Evolutionary conservation across 2,329 filamentous ascomycete genomes (phyloP).

Genomic region (Shiraia bambusicola): DNA sequence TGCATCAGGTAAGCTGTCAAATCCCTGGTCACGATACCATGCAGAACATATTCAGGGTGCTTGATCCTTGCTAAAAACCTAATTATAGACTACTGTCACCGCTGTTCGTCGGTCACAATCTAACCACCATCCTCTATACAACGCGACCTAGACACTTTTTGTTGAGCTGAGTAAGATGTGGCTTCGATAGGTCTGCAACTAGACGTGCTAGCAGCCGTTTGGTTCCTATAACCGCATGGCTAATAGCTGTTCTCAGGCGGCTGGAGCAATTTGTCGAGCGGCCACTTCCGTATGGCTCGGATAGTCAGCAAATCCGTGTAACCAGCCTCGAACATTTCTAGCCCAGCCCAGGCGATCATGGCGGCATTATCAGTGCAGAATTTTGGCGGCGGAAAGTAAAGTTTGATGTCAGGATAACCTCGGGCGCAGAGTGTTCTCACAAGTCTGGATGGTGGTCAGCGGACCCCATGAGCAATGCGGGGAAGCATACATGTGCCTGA

Average conservation of each 20-base stretch:
- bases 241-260: conserved; percentile 25
- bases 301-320: conserved; percentile 44
- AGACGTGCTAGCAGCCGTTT: no score
- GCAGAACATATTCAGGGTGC: not conserved
- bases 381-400: conserved; percentile 73
- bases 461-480: not conserved
- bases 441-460: conserved; percentile 35
- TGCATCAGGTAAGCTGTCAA: conserved; percentile 1
- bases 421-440: conserved; percentile 64
- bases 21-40: conserved; percentile 1
- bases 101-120: not conserved
- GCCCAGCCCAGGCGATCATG: conserved; percentile 93
- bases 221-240: not conserved
- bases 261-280: conserved; percentile 33
- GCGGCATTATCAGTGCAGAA: conserved; percentile 94
- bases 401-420: conserved; percentile 61
- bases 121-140: no score
- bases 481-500: conserved; percentile 62
- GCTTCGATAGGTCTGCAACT: not conserved
- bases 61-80: not conserved
- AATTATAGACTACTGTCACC: conserved; percentile 2
- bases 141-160: no score
- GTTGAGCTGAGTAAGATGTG: not conserved
- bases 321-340: conserved; percentile 87
- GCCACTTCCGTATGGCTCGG: conserved; percentile 42